phyloP scores from a whole-genome alignment of 805 yeast genomes.

The Candida manassasensis region DNA sequence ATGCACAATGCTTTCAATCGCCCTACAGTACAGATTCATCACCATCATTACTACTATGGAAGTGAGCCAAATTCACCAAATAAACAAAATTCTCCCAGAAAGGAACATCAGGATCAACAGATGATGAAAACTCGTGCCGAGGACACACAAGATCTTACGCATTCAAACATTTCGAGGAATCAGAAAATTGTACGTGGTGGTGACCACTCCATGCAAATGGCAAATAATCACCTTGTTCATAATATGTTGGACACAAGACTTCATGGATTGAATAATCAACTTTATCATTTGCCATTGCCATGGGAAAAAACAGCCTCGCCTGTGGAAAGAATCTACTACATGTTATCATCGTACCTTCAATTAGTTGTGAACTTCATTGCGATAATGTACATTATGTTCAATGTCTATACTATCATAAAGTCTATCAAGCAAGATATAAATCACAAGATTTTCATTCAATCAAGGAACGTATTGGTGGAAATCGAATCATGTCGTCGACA shows the following conservation, averaged over 20 bases:
- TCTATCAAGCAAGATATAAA: slow-evolving; percentile 54
- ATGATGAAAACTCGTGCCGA: no score
- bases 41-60: slow-evolving; percentile 40
- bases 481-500: slow-evolving; percentile 50
- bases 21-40: slow-evolving; percentile 32
- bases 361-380: slow-evolving; percentile 46
- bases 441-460: slow-evolving; percentile 44
- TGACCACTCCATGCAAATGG: no score
- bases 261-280: slow-evolving; percentile 3
- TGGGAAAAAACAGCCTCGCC: slow-evolving; percentile 55
- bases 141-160: no score
- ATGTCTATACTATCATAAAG: slow-evolving; percentile 39
- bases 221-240: background rate
- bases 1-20: slow-evolving; percentile 4
- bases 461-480: slow-evolving; percentile 44
- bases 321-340: slow-evolving; percentile 48
- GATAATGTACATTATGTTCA: slow-evolving; percentile 38
- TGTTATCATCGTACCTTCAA: slow-evolving; percentile 60
- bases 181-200: no score
- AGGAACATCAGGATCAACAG: background rate
- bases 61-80: background rate
- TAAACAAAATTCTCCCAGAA: background rate
- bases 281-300: slow-evolving; percentile 42
- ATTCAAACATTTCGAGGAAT: no score
- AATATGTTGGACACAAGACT: background rate